Base-by-base conservation (phyloP, 1,284 basidiomycete species). In the Sporisorium iseilematis-ciliati region DNA sequence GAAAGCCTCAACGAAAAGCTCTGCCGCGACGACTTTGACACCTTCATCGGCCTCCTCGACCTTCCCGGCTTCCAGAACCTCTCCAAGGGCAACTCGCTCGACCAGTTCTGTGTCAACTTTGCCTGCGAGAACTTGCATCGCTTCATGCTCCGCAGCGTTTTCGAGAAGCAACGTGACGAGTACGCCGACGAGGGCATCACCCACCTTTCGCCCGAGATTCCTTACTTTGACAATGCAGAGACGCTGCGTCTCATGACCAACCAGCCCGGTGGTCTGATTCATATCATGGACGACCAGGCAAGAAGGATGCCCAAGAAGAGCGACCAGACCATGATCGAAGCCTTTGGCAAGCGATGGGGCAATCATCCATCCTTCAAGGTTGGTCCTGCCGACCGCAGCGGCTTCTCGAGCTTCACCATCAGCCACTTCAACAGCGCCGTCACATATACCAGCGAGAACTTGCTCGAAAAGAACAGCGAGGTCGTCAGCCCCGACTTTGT, bases 201-300 rank as follows among this genome's bases (percentile, higher is more conserved):
- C 3, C 88, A 88, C 14, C 88, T 90, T 59, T 89, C 92, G 0
- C 92, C 92, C 0, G 88, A 90, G 5, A 86, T 94, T 0, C 89
- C 92, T 0, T 95, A 92, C 87, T 95, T 94, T 84, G 94, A 97
- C 87, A 97, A 98, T 85, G 86, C 92, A 16, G 95, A 98, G 84
- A 94, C 93, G 76, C 86, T 98, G 35, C 91, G 93, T 12, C 88
- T 99, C 50, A 87, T 99, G 46, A 92, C 94, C 80, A 92, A 94
- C 84, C 89, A 89, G 75, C 95, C 94, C 2, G 93, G 94, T 16
- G 96, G 97, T 4, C 88, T 99, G 33, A 91, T 97, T 57, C 93
- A 96, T 83, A 98, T 98, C 86, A 94, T 98, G 91, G 95, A 98
- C 84, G 96, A 99, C 83, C 94, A 97, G 86, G 92, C 94, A 11